phyloP scores from a whole-genome alignment of 108 stramenopile genomes.

The Nitzschia sp. region DNA sequence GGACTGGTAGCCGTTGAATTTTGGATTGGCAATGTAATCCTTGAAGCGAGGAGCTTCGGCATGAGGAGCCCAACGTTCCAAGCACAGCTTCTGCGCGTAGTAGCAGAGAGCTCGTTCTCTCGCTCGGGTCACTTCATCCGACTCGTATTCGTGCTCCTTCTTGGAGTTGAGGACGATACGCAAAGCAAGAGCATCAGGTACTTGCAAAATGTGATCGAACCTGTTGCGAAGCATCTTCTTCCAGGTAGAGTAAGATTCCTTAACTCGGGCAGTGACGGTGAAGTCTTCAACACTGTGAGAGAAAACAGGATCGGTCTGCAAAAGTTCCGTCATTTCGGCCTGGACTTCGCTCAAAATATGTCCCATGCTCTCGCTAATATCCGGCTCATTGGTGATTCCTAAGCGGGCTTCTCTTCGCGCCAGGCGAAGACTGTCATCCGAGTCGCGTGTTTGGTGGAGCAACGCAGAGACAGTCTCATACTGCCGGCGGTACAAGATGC shows the following conservation, averaged over 20 bases:
- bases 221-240: slow-evolving; percentile 76
- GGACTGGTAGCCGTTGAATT: slow-evolving; percentile 91
- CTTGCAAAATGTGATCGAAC: slow-evolving; percentile 60
- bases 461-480: slow-evolving; percentile 53
- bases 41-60: slow-evolving; percentile 68
- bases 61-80: slow-evolving; percentile 43
- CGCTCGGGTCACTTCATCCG: slow-evolving; percentile 53
- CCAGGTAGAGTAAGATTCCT: slow-evolving; percentile 83
- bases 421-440: background rate
- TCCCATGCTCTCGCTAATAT: slow-evolving; percentile 55
- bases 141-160: slow-evolving; percentile 50
- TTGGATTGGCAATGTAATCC: slow-evolving; percentile 87
- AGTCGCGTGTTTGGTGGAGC: slow-evolving; percentile 26
- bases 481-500: slow-evolving; percentile 65
- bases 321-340: slow-evolving; percentile 51
- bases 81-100: slow-evolving; percentile 67
- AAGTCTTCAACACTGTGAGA: slow-evolving; percentile 52
- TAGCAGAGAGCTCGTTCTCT: slow-evolving; percentile 80
- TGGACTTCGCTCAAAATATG: slow-evolving; percentile 57
- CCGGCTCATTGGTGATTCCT: slow-evolving; percentile 8
- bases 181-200: slow-evolving; percentile 78
- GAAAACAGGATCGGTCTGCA: slow-evolving; percentile 65
- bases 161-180: slow-evolving; percentile 76
- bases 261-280: slow-evolving; percentile 70
- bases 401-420: background rate